These are phyloP conservation scores for Capsicum chinense DNA, from an alignment of 257 asterid species.

Conservation along the genomic window DNA sequence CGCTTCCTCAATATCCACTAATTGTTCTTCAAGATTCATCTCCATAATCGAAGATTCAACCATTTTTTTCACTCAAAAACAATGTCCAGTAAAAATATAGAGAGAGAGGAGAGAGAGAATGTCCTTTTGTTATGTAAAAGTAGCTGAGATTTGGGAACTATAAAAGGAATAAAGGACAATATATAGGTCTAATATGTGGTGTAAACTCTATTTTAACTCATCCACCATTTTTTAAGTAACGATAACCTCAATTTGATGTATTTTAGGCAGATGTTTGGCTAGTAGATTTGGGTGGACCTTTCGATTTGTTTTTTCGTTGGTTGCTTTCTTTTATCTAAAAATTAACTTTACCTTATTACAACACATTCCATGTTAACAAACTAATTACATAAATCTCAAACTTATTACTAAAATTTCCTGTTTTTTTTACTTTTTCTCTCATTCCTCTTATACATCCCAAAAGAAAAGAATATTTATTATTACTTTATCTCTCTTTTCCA, in stretches of 20 bases:
- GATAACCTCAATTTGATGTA: background rate
- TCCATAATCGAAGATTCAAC: slow-evolving; percentile 27
- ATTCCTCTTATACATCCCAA: no score
- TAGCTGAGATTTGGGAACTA: background rate
- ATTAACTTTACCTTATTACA: background rate
- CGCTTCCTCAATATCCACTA: slow-evolving; percentile 14
- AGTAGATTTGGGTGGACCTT: background rate
- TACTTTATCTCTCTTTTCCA: no score
- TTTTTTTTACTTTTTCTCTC: no score
- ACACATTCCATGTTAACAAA: no score
- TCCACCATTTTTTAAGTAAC: slow-evolving; percentile 10
- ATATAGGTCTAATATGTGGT: slow-evolving; percentile 13
- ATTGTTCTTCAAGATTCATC: background rate
- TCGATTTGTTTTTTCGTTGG: no score
- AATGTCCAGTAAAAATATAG: background rate
- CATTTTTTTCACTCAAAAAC: slow-evolving; percentile 30
- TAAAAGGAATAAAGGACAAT: background rate
- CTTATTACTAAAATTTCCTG: no score
- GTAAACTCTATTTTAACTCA: background rate
- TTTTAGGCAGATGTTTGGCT: background rate
- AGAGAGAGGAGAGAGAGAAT: background rate
- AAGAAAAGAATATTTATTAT: no score
- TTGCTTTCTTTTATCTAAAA: background rate
- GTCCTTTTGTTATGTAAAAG: background rate
- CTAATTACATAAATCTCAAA: no score